These are phyloP conservation scores for Suillus decipiens DNA, from an alignment of 768 basidiomycete species.

Conservation along the genomic window DNA sequence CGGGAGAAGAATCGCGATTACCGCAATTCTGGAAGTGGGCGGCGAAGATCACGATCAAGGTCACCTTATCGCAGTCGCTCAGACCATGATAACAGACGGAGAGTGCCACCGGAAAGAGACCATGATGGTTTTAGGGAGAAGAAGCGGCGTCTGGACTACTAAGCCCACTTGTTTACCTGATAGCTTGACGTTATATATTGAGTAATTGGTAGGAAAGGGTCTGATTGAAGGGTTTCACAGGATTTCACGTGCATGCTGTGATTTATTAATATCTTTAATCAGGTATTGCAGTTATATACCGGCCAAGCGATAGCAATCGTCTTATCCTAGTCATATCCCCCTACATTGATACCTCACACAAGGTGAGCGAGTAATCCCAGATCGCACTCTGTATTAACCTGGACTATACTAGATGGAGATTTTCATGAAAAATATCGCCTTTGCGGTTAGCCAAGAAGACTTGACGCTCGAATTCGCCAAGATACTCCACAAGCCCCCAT, in stretches of 20 bases:
- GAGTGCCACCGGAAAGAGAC: conserved; percentile 29
- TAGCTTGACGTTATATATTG: not conserved
- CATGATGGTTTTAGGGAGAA: conserved; percentile 47
- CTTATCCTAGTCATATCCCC: not conserved
- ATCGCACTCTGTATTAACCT: not conserved
- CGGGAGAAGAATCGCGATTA: conserved; percentile 19
- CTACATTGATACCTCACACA: conserved; percentile 5
- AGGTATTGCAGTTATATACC: not conserved
- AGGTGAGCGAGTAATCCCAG: conserved; percentile 22
- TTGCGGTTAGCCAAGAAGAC: conserved; percentile 32
- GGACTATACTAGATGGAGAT: conserved; percentile 32
- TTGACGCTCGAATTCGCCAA: conserved; percentile 34
- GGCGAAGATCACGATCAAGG: conserved; percentile 30
- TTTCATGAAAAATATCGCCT: conserved; percentile 34
- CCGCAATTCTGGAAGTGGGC: conserved; percentile 21
- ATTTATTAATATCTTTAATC: conserved; percentile 3
- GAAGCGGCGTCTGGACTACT: conserved; percentile 59
- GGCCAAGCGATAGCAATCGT: not conserved
- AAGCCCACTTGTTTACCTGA: conserved; percentile 16
- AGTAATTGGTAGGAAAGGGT: conserved; percentile 6
- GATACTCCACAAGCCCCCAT: conserved; percentile 36
- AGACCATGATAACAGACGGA: conserved; percentile 13
- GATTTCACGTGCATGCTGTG: not conserved
- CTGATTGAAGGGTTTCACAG: not conserved
- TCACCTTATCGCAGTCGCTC: conserved; percentile 31